A percentile compares a stretch with the other conserved stretches of the same genome.
Evolutionary conservation across 2,329 filamentous ascomycete species (phyloP).

Genomic region (Amphichorda felina): DNA sequence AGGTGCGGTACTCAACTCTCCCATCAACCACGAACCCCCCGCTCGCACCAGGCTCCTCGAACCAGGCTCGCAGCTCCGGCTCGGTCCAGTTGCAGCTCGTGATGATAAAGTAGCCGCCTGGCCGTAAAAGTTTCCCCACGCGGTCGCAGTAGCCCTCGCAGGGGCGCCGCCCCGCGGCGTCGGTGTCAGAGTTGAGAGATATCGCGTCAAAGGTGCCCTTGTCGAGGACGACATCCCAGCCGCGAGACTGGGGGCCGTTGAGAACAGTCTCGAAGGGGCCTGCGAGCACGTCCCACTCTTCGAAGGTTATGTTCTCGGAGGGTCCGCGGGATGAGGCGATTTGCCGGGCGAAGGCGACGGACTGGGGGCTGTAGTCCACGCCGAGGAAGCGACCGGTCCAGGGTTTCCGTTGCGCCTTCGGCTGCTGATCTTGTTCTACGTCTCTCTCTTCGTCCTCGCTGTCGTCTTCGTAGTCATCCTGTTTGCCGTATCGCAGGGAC

Average conservation of each 20-base stretch:
- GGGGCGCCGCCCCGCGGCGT: conserved; percentile 43
- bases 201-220: conserved; percentile 98
- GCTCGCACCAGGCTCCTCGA: conserved; percentile 34
- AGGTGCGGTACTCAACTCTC: conserved; percentile 70
- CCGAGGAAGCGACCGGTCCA: conserved; percentile 67
- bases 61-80: conserved; percentile 72
- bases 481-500: conserved; percentile 47
- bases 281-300: conserved; percentile 52
- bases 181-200: conserved; percentile 52
- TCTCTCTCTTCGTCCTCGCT: background rate
- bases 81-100: conserved; percentile 99
- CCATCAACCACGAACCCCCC: conserved; percentile 48
- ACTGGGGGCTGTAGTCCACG: conserved; percentile 74
- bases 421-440: background rate
- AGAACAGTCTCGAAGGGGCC: conserved; percentile 23
- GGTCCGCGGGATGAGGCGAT: conserved; percentile 32
- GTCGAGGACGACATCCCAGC: conserved; percentile 89
- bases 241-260: conserved; percentile 20
- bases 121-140: conserved; percentile 56
- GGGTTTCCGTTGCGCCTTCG: conserved; percentile 6
- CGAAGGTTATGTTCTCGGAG: conserved; percentile 18
- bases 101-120: conserved; percentile 64
- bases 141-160: conserved; percentile 65
- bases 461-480: background rate
- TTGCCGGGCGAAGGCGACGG: conserved; percentile 59